These are phyloP conservation scores for Diaporthe destruens DNA, from an alignment of 2,329 filamentous ascomycete genomes.

Conservation along the genomic window DNA sequence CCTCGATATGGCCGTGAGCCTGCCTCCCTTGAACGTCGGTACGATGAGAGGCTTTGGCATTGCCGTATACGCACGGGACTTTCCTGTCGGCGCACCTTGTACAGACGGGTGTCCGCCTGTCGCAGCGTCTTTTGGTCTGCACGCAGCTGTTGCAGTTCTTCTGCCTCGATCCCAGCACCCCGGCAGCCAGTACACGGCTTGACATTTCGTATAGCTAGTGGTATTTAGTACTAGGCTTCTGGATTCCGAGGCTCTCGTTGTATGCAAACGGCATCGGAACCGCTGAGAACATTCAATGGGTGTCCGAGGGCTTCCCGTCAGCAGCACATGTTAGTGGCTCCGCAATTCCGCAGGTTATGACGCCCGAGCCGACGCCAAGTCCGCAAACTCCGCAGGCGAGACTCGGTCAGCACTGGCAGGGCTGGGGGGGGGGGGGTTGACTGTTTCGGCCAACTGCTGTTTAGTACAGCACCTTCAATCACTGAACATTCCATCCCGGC, in stretches of 20 bases:
- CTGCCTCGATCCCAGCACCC: slow-evolving; percentile 45
- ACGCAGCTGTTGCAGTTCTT: slow-evolving; percentile 56
- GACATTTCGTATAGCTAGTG: neutral
- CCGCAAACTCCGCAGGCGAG: slow-evolving; percentile 1
- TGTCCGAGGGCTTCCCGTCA: neutral
- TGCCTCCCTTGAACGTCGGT: too few species aligned
- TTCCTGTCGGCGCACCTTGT: slow-evolving; percentile 54
- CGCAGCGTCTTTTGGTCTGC: slow-evolving; percentile 55
- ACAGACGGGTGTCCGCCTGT: slow-evolving; percentile 53
- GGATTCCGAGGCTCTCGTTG: neutral
- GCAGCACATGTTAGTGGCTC: neutral
- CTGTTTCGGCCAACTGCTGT: too few species aligned
- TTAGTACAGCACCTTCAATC: too few species aligned
- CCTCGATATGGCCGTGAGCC: too few species aligned
- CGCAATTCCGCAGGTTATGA: slow-evolving; percentile 14
- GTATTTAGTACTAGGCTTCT: too few species aligned
- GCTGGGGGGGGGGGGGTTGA: neutral
- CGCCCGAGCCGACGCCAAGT: neutral
- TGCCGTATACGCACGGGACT: slow-evolving; percentile 49
- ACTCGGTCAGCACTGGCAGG: neutral
- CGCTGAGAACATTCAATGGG: too few species aligned
- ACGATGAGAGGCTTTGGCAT: neutral
- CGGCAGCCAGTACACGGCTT: neutral
- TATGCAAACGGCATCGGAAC: too few species aligned
- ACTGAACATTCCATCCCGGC: too few species aligned